Evolutionary conservation across 306 rosid genomes (phyloP).

Genomic region (Rubus idaeus): DNA sequence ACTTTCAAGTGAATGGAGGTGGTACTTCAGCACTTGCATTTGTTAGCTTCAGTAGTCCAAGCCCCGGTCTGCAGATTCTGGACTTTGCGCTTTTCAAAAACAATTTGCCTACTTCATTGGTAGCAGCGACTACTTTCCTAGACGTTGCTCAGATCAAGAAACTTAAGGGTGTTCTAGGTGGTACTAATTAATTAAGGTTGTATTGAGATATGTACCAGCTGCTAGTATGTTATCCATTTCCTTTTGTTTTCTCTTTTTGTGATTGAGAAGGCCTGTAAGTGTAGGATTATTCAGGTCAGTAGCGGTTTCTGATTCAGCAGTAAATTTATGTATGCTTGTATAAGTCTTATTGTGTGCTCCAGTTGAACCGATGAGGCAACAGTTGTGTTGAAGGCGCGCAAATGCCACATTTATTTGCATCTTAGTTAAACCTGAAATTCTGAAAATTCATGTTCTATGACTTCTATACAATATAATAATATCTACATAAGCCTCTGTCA

Average conservation of each 20-base stretch:
- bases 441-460: background rate
- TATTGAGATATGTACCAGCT: background rate
- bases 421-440: background rate
- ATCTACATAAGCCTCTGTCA: background rate
- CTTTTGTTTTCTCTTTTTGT: slow-evolving; percentile 16
- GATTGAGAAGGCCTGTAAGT: slow-evolving; percentile 23
- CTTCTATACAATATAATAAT: background rate
- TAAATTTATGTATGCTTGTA: background rate
- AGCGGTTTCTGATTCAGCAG: background rate
- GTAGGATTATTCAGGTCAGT: slow-evolving; percentile 6
- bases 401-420: background rate
- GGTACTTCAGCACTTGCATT: slow-evolving; percentile 9
- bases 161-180: slow-evolving; percentile 82
- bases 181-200: slow-evolving; percentile 36
- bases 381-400: background rate
- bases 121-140: slow-evolving; percentile 51
- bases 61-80: slow-evolving; percentile 69
- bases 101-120: slow-evolving; percentile 54
- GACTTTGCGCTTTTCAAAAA: slow-evolving; percentile 65
- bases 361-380: background rate
- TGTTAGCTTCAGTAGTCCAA: slow-evolving; percentile 59
- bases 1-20: slow-evolving; percentile 56
- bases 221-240: background rate
- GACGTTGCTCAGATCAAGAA: slow-evolving; percentile 54
- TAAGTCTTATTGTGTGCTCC: background rate